Evolutionary conservation across 768 basidiomycete genomes (phyloP), one percentile per base, ranked within the genome.

Genomic region (Russula lepida): DNA sequence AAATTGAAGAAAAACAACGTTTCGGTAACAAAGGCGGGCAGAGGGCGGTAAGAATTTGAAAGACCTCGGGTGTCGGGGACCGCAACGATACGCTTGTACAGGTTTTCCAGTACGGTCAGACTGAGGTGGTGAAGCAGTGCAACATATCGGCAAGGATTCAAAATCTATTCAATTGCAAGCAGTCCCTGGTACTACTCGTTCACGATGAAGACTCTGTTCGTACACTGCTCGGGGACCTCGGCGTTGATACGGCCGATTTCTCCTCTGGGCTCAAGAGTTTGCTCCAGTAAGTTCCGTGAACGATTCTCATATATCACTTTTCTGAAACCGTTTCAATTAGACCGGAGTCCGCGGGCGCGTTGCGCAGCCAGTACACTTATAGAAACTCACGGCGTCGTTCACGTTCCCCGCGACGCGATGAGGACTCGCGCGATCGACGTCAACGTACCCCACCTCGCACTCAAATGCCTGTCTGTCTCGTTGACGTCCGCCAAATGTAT

Each of bases 401-500:
- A 37, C 63, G 39, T 30, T 66, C 65, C 11, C 65, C 65, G 8
- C 47, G 21, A 32, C 63, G 63, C 7, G 59, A 56, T 35, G 51
- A 50, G 47, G 27, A 11, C 13, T 57, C 23, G 17, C 21, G 41
- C 30, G 27, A 51, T 32, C 9, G 27, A 25, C 63, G 63, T 27
- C 41, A 44, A 21, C 59, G 54, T 3, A 61, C 53, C 13, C 63
- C 63, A n/a, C 35, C 59, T 39, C 59, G 28, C 13, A 23, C n/a
- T 3, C 32, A 27, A 30, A 6, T 8, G 35, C 50, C 54, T 0
- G 41, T 61, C 17, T 58, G 3, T 46, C 27, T 66, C 35, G 49
- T 66, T 33, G 65, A 64, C 48, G 37, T 66, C 30, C 63, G 51
- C 33, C 47, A 61, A 25, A 46, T 64, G 55, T 64, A 60, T 49